Evolutionary conservation across 1,284 basidiomycete genomes (phyloP).

Genomic region (Inonotus hispidus): DNA sequence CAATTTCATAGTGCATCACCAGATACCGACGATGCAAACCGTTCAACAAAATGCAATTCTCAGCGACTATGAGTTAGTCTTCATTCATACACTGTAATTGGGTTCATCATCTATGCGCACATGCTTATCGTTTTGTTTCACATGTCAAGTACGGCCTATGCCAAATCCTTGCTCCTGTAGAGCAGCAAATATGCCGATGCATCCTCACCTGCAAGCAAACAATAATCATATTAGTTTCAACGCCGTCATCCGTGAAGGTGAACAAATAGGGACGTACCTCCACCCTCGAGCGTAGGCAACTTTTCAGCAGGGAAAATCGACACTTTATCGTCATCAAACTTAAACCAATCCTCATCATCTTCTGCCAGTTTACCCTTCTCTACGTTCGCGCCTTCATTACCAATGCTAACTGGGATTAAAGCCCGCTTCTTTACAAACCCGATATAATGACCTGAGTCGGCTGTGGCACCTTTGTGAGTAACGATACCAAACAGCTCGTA

Average conservation of each 20-base stretch:
- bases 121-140: not conserved
- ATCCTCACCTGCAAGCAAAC: constrained; percentile 45
- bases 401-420: constrained; percentile 39
- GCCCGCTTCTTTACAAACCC: constrained; percentile 79
- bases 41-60: not conserved
- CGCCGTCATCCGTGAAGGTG: constrained; percentile 17
- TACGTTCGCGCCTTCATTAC: constrained; percentile 14
- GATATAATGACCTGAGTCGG: constrained; percentile 93
- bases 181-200: constrained; percentile 83
- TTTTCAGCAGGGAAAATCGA: constrained; percentile 78
- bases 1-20: not conserved
- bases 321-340: constrained; percentile 92
- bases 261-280: constrained; percentile 45
- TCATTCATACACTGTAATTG: not conserved
- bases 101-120: not conserved
- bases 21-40: no score
- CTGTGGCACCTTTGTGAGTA: constrained; percentile 94
- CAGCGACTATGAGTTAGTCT: not conserved
- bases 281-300: constrained; percentile 78
- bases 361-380: constrained; percentile 31
- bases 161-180: constrained; percentile 58
- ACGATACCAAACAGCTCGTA: constrained; percentile 91
- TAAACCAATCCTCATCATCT: constrained; percentile 79
- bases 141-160: constrained; percentile 18
- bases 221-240: constrained; percentile 19